These are phyloP conservation scores for Solanum clarkiae DNA, from an alignment of 257 asterid species.

Conservation along the genomic window DNA sequence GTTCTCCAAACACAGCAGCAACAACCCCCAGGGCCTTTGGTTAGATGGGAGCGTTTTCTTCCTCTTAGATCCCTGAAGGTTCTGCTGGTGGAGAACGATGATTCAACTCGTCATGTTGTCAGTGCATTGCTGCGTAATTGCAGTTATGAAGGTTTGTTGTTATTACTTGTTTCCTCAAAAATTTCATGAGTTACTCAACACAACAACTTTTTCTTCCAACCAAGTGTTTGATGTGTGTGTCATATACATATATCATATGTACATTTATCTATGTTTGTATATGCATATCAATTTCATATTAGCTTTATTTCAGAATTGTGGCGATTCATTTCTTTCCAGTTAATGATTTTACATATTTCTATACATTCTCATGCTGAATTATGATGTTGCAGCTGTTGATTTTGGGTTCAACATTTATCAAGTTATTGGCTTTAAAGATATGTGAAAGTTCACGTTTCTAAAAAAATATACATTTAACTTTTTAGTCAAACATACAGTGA, in stretches of 20 bases:
- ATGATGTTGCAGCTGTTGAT: neutral
- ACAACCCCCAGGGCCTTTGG: conserved; percentile 17
- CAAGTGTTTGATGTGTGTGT: neutral
- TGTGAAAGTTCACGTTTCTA: neutral
- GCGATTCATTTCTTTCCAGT: neutral
- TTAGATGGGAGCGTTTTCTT: conserved; percentile 46
- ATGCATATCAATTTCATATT: neutral
- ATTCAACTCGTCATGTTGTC: conserved; percentile 43
- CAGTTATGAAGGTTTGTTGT: conserved; percentile 36
- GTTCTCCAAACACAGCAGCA: conserved; percentile 15
- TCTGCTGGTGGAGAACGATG: conserved; percentile 45
- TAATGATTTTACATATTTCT: neutral
- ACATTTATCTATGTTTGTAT: neutral
- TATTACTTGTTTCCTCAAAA: neutral
- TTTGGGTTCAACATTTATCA: neutral
- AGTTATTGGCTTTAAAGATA: neutral
- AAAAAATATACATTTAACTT: neutral
- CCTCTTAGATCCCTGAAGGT: conserved; percentile 43
- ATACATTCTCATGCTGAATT: neutral
- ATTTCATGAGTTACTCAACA: neutral
- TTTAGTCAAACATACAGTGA: neutral
- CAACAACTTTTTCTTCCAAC: neutral
- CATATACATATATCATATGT: neutral
- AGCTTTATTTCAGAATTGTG: neutral
- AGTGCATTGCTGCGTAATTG: conserved; percentile 44